A percentile compares a stretch with the other conserved stretches of the same genome.
phyloP scores from a whole-genome alignment of 495 filamentous ascomycete species.

The Bombardia bombarda region DNA sequence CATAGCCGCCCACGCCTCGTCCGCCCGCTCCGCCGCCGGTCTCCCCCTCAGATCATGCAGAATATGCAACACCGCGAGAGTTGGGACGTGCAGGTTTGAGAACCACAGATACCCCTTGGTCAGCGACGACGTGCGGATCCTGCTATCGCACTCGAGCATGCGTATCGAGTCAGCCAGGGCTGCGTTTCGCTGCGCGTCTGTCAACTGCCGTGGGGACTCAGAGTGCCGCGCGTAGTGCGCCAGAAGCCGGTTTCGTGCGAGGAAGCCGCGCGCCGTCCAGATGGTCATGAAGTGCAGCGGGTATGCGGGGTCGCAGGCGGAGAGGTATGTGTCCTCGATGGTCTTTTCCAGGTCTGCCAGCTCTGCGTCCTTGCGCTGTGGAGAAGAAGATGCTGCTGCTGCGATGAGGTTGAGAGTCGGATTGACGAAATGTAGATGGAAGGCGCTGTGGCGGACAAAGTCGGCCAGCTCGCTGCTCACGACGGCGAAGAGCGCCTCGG shows the following conservation, averaged over 20 bases:
- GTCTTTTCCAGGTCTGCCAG: background rate
- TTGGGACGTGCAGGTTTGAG: background rate
- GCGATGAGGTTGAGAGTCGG: background rate
- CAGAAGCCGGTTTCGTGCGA: background rate
- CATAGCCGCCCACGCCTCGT: background rate
- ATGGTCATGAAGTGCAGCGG: background rate
- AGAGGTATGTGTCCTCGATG: background rate
- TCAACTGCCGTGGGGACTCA: background rate
- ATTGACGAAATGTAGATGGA: conserved; percentile 27
- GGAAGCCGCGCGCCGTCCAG: background rate
- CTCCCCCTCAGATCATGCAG: background rate
- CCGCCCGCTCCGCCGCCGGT: background rate
- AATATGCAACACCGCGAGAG: conserved; percentile 3
- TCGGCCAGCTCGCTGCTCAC: conserved; percentile 43
- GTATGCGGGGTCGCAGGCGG: background rate
- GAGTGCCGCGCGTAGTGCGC: background rate
- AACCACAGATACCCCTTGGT: background rate
- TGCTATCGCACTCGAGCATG: background rate
- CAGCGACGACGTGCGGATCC: background rate
- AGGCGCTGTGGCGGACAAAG: conserved; percentile 35
- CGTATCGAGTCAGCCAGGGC: background rate
- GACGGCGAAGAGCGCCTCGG: conserved; percentile 46
- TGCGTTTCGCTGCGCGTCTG: background rate
- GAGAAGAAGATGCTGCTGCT: no score
- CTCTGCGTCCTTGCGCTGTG: background rate